Conservation (phyloP, 306 rosid species). For the Citrullus mucosospermus region DNA sequence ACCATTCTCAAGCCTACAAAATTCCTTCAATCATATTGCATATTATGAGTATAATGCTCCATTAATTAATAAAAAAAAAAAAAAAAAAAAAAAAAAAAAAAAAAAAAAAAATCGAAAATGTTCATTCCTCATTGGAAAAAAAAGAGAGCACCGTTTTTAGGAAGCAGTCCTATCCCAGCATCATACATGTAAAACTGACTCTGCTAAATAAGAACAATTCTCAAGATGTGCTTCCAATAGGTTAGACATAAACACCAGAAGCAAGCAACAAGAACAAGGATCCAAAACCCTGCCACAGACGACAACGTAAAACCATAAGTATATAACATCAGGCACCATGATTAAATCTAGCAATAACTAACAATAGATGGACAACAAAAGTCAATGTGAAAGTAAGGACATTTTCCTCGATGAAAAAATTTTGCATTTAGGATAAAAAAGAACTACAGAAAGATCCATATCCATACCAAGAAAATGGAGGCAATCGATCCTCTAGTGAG, state of each 20-base stretch:
- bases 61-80: neutral
- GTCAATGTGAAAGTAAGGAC: neutral
- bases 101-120: neutral
- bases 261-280: constrained; percentile 89
- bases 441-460: neutral
- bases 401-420: neutral
- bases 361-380: neutral
- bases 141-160: neutral
- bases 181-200: constrained; percentile 4
- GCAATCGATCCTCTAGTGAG: constrained; percentile 72
- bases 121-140: neutral
- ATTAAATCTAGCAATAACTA: neutral
- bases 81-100: too few species aligned
- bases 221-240: constrained; percentile 8
- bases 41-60: neutral
- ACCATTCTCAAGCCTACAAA: neutral
- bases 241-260: constrained; percentile 76
- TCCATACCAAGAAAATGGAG: constrained; percentile 23
- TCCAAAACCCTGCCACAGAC: constrained; percentile 63
- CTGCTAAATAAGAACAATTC: neutral
- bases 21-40: neutral
- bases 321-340: neutral
- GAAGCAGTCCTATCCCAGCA: neutral
- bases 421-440: neutral
- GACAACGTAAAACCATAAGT: neutral